phyloP scores from a whole-genome alignment of 2,329 filamentous ascomycete genomes.

The Cryphonectria radicalis region DNA sequence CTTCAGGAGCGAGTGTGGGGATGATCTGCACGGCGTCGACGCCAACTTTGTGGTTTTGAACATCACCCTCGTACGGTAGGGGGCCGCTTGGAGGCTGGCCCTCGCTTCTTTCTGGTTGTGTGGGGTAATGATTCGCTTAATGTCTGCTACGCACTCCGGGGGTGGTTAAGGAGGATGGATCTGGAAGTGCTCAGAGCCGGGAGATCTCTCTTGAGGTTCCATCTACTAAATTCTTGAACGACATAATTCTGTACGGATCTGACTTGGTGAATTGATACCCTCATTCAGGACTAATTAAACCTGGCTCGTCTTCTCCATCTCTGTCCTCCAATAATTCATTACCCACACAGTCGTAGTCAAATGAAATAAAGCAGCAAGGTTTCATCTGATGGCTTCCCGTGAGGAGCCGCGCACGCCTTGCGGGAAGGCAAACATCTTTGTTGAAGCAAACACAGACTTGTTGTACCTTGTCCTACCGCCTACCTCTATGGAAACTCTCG shows the following conservation, averaged over 20 bases:
- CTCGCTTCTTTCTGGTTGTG: not conserved
- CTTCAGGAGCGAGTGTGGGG: constrained; percentile 26
- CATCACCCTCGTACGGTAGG: not conserved
- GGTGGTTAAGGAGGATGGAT: too few relatives aligned
- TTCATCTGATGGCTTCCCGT: not conserved
- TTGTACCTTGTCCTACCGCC: not conserved
- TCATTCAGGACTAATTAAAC: not conserved
- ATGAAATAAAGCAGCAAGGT: not conserved
- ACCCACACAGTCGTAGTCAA: not conserved
- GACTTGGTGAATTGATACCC: not conserved
- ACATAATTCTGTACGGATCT: not conserved
- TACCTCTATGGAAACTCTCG: not conserved
- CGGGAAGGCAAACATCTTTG: not conserved
- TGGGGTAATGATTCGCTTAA: not conserved
- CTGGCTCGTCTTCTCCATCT: not conserved
- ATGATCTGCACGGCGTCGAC: constrained; percentile 19
- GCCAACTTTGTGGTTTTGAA: constrained; percentile 21
- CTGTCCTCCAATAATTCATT: not conserved
- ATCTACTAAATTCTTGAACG: not conserved
- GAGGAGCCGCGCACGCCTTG: not conserved
- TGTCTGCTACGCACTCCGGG: not conserved
- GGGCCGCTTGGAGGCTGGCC: not conserved
- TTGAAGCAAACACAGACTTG: not conserved
- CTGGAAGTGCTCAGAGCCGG: not conserved
- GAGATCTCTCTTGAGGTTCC: not conserved